Percentiles rank a stretch among this genome's conserved stretches.
These are phyloP conservation scores for Thraustochytrium aureum DNA, from an alignment of 352 stramenopile species.

Conservation along the genomic window DNA sequence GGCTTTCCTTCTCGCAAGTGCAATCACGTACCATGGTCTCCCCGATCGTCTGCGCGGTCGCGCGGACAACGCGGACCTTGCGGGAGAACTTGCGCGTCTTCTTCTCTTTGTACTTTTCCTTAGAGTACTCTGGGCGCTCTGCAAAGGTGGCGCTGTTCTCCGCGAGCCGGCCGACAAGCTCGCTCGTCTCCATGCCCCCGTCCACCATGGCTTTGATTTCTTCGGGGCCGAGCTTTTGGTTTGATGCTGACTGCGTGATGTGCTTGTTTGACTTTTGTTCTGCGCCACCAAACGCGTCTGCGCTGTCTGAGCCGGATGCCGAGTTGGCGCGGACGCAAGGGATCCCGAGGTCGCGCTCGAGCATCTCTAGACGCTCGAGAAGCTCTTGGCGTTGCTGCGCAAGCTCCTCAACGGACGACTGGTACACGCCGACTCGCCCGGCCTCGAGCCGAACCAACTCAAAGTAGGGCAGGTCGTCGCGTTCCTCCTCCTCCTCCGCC, in stretches of 20 bases:
- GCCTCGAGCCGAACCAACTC: neutral
- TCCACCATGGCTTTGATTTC: constrained; percentile 58
- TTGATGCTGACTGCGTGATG: neutral
- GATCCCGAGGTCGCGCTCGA: constrained; percentile 30
- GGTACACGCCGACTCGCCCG: neutral
- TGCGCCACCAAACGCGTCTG: too few relatives aligned
- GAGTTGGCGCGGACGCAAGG: too few relatives aligned
- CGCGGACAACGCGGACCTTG: constrained; percentile 28
- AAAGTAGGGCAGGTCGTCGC: neutral
- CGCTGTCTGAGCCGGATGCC: too few relatives aligned
- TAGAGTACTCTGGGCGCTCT: constrained; percentile 91
- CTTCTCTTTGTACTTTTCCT: constrained; percentile 95
- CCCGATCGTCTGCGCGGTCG: constrained; percentile 63
- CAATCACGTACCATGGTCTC: too few relatives aligned
- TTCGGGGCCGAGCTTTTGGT: constrained; percentile 23
- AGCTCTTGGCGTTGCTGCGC: constrained; percentile 5
- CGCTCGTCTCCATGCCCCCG: constrained; percentile 57
- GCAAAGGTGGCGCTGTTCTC: constrained; percentile 92
- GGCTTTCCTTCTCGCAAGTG: too few relatives aligned
- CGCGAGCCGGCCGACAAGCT: constrained; percentile 85
- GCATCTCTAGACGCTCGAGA: constrained; percentile 14
- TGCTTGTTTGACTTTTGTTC: constrained; percentile 35
- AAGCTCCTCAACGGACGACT: constrained; percentile 17
- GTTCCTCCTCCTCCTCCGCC: neutral
- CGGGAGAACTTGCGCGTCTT: constrained; percentile 85